Evolutionary conservation across 1,139 yeast genomes (phyloP), one percentile per base, ranked within the genome.

Genomic region (Candida labiduridarum): DNA sequence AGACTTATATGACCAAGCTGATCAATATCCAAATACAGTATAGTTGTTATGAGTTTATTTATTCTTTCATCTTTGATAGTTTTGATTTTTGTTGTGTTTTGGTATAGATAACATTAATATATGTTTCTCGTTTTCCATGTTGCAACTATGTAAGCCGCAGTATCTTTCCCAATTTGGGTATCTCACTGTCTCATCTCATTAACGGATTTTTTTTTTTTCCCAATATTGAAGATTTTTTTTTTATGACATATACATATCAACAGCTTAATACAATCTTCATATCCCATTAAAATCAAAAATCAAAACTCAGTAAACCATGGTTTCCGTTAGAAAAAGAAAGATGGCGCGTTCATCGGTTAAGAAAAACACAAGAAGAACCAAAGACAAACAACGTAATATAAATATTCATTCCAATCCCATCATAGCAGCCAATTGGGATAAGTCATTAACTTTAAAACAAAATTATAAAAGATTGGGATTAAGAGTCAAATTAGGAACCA

Each of bases 391-490:
- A 62, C 79, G 86, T 62, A 76, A 83, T 57, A 71, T 84, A 52
- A 83, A 83, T 55, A 82, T 88, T 31, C 77, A 78, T 49, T 76
- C 88, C 1, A 89, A 90, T 65, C 90, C 96, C 2, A 81, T 94
- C 57, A 88, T 94, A 57, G 95, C 90, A 7, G 89, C 84, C 33
- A 82, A 91, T 67, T 94, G 99, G 99, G 97, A 94, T 69, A 79
- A 84, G 54, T 79, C 82, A 19, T 76, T 87, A 55, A 92, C 99
- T 0, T 72, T 92, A 52, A 79, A 84, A 51, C 98, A 94, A 65
- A 94, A 94, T 64, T 89, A 89, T 66, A 84, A 85, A 61, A 80
- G 76, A 56, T 72, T 94, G 35, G 98, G 98, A 2, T 73, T 92
- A 51, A 74, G 84, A 44, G 78, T 89, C 3, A 83, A 83, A 61